Conservation (phyloP, 306 rosid genomes). For the Hippophae gyantsensis region DNA sequence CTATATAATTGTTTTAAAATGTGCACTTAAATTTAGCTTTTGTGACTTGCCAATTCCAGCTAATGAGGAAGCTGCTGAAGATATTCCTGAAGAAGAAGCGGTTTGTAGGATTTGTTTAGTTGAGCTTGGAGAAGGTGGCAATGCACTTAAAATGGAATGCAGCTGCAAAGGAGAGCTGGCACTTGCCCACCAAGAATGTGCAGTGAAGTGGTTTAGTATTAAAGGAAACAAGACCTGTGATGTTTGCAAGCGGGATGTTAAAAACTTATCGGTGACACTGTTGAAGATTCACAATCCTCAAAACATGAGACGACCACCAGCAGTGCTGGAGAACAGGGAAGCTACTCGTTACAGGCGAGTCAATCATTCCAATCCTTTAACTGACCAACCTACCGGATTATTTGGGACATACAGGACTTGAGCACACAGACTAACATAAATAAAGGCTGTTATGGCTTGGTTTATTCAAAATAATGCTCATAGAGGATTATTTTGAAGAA, state of each 20-base stretch:
- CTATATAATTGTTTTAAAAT: constrained; percentile 2
- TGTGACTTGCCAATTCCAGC: constrained; percentile 29
- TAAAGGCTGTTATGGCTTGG: not conserved
- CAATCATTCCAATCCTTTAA: not conserved
- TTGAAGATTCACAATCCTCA: constrained; percentile 50
- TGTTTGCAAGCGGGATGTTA: constrained; percentile 75
- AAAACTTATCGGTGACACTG: constrained; percentile 68
- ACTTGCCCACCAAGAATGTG: constrained; percentile 90
- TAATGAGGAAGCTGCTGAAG: constrained; percentile 59
- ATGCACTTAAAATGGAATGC: constrained; percentile 83
- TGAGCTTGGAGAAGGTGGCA: constrained; percentile 76
- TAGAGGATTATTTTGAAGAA: too few species aligned
- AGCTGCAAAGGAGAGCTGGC: constrained; percentile 96
- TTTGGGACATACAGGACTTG: not conserved
- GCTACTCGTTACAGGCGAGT: constrained; percentile 47
- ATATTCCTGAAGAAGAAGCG: constrained; percentile 94
- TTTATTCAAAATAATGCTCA: too few species aligned
- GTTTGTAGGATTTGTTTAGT: constrained; percentile 83
- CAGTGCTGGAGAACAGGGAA: constrained; percentile 34
- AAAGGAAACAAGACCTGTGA: constrained; percentile 90
- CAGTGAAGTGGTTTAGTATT: constrained; percentile 89
- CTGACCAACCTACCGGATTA: too few species aligned
- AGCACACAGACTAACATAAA: not conserved
- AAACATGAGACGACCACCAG: constrained; percentile 28
- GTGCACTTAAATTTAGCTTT: not conserved